Evolutionary conservation across 371 early-diverging fungal species (phyloP).

Genomic region (Mortierella sp.): DNA sequence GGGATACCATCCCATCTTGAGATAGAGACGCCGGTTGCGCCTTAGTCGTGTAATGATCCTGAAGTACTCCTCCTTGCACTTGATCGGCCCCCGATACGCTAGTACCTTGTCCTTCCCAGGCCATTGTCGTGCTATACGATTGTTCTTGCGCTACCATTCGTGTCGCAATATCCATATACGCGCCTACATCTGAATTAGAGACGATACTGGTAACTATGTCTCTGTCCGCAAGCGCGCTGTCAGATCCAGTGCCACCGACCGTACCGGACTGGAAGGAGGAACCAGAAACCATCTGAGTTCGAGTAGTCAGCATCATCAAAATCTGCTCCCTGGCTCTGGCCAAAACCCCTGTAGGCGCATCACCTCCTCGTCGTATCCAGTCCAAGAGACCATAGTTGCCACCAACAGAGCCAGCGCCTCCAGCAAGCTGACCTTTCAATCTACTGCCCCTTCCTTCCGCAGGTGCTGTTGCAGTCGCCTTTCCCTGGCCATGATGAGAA

Average conservation of each 20-base stretch:
- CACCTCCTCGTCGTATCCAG: conserved; percentile 47
- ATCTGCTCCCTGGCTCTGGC: conserved; percentile 20
- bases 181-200: no score
- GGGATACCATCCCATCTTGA: background rate
- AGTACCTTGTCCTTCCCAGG: no score
- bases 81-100: no score
- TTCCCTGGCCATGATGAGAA: background rate
- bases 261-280: background rate
- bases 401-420: background rate
- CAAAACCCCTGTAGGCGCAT: conserved; percentile 28
- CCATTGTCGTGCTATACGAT: no score
- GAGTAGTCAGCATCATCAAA: conserved; percentile 15
- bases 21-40: no score
- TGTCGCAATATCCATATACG: no score
- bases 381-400: conserved; percentile 36
- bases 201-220: no score
- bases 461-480: background rate
- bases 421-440: background rate
- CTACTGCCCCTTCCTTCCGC: background rate
- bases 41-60: no score
- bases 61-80: no score
- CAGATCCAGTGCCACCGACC: background rate
- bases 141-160: no score
- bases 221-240: no score
- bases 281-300: background rate